Evolutionary conservation across 169 alveolate genomes (phyloP).

Genomic region (Perkinsus olseni): DNA sequence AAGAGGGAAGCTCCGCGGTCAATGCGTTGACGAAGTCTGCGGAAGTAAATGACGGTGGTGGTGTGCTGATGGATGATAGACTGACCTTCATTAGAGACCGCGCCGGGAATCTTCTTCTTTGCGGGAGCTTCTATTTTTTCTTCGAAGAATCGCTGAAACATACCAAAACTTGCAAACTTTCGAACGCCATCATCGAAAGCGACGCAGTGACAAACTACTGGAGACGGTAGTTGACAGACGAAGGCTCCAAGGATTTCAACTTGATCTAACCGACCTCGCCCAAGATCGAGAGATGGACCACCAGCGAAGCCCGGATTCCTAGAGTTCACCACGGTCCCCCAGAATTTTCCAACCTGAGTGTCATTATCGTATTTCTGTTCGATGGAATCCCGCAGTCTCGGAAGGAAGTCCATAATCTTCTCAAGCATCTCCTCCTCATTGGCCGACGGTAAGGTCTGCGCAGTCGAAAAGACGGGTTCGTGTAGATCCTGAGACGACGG

Average conservation of each 20-base stretch:
- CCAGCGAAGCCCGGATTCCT: too few species aligned
- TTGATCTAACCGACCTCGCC: too few species aligned
- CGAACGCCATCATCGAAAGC: too few species aligned
- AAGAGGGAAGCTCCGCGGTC: not conserved
- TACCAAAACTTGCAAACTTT: too few species aligned
- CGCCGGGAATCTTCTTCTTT: not conserved
- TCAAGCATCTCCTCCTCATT: not conserved
- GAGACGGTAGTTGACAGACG: too few species aligned
- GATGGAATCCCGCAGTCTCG: not conserved
- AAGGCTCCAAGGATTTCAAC: too few species aligned
- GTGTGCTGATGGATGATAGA: not conserved
- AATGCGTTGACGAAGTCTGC: not conserved
- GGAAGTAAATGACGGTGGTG: not conserved
- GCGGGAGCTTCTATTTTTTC: not conserved
- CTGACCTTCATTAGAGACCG: not conserved
- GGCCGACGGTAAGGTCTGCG: not conserved
- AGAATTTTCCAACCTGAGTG: not conserved
- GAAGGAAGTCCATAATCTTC: not conserved
- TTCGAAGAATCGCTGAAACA: not conserved
- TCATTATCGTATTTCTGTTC: not conserved
- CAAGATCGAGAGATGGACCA: too few species aligned
- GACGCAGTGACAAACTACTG: not conserved
- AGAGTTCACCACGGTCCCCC: not conserved
- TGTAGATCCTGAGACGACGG: not conserved
- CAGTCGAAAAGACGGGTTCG: not conserved